Conservation (phyloP, 306 rosid genomes). For the Carpinus fangiana region DNA sequence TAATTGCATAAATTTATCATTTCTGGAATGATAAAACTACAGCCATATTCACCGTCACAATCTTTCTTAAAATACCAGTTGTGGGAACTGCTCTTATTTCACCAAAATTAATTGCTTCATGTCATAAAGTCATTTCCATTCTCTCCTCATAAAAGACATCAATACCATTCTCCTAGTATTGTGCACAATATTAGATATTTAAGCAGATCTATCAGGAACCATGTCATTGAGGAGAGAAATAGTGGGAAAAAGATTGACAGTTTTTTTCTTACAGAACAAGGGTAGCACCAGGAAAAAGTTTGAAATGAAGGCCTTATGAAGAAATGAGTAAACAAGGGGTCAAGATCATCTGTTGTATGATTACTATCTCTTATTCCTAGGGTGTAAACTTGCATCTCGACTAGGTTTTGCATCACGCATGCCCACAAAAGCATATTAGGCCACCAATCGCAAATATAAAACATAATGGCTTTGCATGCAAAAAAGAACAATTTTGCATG, state of each 20-base stretch:
- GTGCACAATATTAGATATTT: neutral
- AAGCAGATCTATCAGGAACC: neutral
- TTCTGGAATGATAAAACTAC: neutral
- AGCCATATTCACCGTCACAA: neutral
- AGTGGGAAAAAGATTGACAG: neutral
- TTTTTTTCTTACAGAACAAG: neutral
- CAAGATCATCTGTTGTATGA: neutral
- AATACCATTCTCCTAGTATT: neutral
- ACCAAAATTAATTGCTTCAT: neutral
- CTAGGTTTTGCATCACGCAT: no score
- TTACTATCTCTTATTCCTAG: neutral
- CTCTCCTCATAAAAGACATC: neutral
- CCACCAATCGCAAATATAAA: no score
- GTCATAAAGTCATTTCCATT: neutral
- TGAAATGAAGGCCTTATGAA: neutral
- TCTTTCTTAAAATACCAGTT: neutral
- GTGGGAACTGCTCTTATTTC: neutral
- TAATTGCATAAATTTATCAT: neutral
- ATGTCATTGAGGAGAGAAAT: neutral
- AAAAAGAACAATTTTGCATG: neutral
- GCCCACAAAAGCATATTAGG: no score
- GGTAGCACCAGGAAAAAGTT: neutral
- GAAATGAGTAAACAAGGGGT: neutral
- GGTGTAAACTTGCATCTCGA: neutral
- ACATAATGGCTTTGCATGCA: neutral